phyloP scores from a whole-genome alignment of 345 rosid species.

The Excoecaria agallocha region DNA sequence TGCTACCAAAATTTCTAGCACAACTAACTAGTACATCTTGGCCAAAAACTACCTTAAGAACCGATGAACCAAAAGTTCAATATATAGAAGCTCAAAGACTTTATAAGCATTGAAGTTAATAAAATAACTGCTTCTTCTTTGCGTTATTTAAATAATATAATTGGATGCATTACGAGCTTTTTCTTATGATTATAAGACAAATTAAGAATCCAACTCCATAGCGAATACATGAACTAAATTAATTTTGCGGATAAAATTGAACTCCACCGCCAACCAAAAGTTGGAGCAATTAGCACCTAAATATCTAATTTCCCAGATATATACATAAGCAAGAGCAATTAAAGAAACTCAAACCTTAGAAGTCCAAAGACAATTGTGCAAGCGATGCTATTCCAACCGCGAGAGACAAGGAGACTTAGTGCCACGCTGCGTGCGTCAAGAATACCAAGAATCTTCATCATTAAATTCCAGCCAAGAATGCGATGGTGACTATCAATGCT shows the following conservation, averaged over 20 bases:
- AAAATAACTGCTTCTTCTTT: too few relatives aligned
- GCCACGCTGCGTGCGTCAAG: conserved; percentile 73
- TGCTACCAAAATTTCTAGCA: too few relatives aligned
- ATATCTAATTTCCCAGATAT: background rate
- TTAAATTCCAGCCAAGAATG: conserved; percentile 53
- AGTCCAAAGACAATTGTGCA: conserved; percentile 50
- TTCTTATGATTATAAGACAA: background rate
- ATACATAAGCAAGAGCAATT: background rate
- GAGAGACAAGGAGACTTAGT: conserved; percentile 50
- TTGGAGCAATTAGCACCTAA: background rate
- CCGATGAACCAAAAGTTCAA: background rate
- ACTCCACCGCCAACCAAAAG: too few relatives aligned
- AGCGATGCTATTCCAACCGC: conserved; percentile 52
- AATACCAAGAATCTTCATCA: conserved; percentile 46
- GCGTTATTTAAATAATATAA: too few relatives aligned
- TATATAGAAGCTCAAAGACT: background rate
- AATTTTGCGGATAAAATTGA: background rate
- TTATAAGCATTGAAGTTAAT: background rate
- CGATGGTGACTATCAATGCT: too few relatives aligned
- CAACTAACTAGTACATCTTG: background rate
- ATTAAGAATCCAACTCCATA: background rate
- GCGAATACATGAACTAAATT: background rate
- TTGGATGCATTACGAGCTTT: background rate
- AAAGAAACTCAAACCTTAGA: conserved; percentile 35
- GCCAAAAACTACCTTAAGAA: background rate